Base-by-base conservation (phyloP, 2,329 filamentous ascomycete species). In the Penicillium sp. region DNA sequence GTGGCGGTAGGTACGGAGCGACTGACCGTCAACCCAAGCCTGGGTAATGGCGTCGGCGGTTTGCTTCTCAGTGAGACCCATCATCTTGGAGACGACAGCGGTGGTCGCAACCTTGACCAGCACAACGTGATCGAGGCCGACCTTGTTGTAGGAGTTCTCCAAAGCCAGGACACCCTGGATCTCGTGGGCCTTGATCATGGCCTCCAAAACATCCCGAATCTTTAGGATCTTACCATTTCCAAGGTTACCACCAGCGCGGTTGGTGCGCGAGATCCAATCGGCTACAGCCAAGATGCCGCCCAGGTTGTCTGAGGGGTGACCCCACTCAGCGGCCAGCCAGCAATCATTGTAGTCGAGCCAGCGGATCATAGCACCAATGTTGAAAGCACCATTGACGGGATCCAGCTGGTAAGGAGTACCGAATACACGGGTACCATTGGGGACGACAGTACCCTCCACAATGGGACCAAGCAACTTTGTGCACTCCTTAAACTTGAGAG, bases 341-440 rank as follows among this genome's bases (percentile, higher is more conserved):
- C 94, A 97, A 84, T 99, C 94, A 76, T 99, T 99, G 84, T 97
- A 99, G 80, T 99, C 94, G 69, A 99, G 85, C 94, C 94, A 99
- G 72, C 94, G 85, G 79, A 99, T 96, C 88, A 96, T 96, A 69
- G 94, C 89, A 67, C 94, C 94, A 67, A 99, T 97, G 83, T 97
- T 97, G 85, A 99, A 97, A 61, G 94, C 94, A 60, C 88, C 94
- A 68, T 93, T 93, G 72, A 97, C 86, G 36, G 94, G 94, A 74
- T 97, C 94, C 65, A 99, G 86, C 78, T 95, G 88, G 79, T 93
- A 97, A 64, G 89, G 85, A 30, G 94, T 97, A 62, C 94, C 94
- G 38, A 90, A 90, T 41, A 99, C 90, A 72, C 87, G 90, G 67
- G 91, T 88, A 63, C 94, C 94, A 71, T 96, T 92, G 71, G 94